A percentile compares a stretch with the other conserved stretches of the same genome.
phyloP scores from a whole-genome alignment of 2,329 filamentous ascomycete species.

The Westerdykella sp. region DNA sequence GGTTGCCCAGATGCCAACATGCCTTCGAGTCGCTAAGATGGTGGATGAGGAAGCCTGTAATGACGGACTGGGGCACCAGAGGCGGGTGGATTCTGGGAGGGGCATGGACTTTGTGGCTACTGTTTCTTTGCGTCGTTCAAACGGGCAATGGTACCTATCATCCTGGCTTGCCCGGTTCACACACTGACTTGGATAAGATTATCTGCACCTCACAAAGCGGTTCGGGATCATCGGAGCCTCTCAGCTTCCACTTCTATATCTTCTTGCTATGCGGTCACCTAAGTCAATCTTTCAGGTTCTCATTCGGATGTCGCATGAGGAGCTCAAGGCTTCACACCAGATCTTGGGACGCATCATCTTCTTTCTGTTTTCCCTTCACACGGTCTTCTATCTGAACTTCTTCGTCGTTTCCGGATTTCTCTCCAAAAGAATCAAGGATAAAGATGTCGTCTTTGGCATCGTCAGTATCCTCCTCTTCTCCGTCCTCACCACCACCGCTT shows the following conservation, averaged over 20 bases:
- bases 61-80: conserved; percentile 45
- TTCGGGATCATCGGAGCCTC: conserved; percentile 55
- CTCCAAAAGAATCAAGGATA: conserved; percentile 48
- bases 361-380: conserved; percentile 48
- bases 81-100: conserved; percentile 46
- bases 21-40: conserved; percentile 29
- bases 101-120: conserved; percentile 49
- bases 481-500: conserved; percentile 44
- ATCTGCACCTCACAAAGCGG: conserved; percentile 58
- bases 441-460: conserved; percentile 54
- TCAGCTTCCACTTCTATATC: conserved; percentile 54
- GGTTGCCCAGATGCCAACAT: conserved; percentile 19
- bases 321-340: conserved; percentile 53
- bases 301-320: conserved; percentile 50
- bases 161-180: neutral
- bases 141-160: conserved; percentile 50
- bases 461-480: conserved; percentile 42
- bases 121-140: conserved; percentile 45
- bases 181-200: conserved; percentile 42
- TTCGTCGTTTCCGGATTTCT: conserved; percentile 49
- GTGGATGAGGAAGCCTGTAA: conserved; percentile 44
- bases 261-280: conserved; percentile 48
- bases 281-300: conserved; percentile 49
- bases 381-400: conserved; percentile 51
- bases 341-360: conserved; percentile 52